These are phyloP conservation scores for Solanum sparsipilum DNA, from an alignment of 257 asterid species.

Conservation along the genomic window DNA sequence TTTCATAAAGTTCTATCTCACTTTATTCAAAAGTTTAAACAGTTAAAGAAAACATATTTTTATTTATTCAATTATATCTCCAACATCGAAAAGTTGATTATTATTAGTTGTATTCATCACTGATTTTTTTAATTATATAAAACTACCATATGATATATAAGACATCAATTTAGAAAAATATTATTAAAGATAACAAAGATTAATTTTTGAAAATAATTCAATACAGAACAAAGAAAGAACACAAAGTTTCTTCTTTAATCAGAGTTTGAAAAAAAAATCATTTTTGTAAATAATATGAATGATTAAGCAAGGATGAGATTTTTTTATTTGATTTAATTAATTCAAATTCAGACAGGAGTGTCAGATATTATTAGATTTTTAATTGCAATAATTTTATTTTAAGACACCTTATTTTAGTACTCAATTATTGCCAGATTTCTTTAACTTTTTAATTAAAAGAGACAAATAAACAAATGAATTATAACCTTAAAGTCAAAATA, in stretches of 20 bases:
- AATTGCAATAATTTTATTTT: background rate
- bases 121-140: background rate
- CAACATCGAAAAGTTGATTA: fast-evolving
- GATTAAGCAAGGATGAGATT: background rate
- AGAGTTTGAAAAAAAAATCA: background rate
- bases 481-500: background rate
- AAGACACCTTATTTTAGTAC: background rate
- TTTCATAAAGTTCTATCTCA: background rate
- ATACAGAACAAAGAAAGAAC: background rate
- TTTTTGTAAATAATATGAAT: background rate
- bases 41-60: fast-evolving
- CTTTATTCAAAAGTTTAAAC: background rate
- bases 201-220: background rate
- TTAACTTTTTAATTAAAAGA: background rate
- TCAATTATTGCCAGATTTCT: background rate
- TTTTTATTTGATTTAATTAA: background rate
- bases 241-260: background rate
- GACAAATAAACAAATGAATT: background rate
- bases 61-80: background rate
- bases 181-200: background rate
- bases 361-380: background rate
- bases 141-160: background rate
- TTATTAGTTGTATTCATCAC: background rate
- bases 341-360: background rate
- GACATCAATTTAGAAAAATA: background rate